Evolutionary conservation across 768 basidiomycete genomes (phyloP).

Genomic region (Tremella mesenterica): DNA sequence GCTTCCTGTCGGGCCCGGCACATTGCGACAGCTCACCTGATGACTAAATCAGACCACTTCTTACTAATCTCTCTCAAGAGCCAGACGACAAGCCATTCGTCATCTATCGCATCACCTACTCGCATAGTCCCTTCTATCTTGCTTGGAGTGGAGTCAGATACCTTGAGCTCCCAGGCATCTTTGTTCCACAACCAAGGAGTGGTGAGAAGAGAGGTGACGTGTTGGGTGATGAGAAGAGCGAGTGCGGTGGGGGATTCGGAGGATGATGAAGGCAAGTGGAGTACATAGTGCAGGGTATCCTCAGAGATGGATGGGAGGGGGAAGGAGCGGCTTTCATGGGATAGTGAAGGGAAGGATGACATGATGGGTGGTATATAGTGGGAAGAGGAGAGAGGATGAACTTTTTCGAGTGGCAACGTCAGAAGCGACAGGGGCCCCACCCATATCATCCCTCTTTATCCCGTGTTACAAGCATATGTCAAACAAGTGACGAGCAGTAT

Average conservation of each 20-base stretch:
- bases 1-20: neutral
- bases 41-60: conserved; percentile 63
- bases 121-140: conserved; percentile 70
- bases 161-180: conserved; percentile 41
- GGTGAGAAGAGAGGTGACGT: conserved; percentile 52
- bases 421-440: too few relatives aligned
- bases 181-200: conserved; percentile 45
- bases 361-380: neutral
- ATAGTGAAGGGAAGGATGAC: conserved; percentile 17
- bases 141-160: conserved; percentile 1
- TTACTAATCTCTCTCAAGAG: conserved; percentile 66
- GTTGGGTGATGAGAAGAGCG: conserved; percentile 58
- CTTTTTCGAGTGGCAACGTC: neutral
- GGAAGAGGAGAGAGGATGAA: neutral
- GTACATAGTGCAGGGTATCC: conserved; percentile 68
- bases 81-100: conserved; percentile 95
- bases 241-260: conserved; percentile 45
- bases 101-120: conserved; percentile 93
- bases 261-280: conserved; percentile 55
- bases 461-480: too few relatives aligned
- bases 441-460: too few relatives aligned
- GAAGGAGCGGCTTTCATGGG: conserved; percentile 21
- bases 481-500: too few relatives aligned
- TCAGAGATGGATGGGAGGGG: conserved; percentile 69
- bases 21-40: conserved; percentile 53